Evolutionary conservation across 352 stramenopile genomes (phyloP).

Genomic region (Phytopythium cucurbitacearum): DNA sequence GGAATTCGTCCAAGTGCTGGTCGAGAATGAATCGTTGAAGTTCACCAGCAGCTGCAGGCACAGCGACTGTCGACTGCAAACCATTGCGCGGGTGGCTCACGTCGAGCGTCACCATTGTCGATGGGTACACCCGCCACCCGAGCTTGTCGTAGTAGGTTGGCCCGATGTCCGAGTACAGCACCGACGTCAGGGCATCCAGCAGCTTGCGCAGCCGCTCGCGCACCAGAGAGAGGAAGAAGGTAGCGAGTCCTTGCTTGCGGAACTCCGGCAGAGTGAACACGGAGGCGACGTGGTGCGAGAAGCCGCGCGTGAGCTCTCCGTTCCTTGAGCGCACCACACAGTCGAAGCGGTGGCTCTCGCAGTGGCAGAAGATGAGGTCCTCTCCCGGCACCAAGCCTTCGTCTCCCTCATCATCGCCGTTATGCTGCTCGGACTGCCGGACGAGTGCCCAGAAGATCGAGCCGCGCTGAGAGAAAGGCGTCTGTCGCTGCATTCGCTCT

Average conservation of each 20-base stretch:
- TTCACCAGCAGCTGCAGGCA: not conserved
- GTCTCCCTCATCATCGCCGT: constrained; percentile 14
- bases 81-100: constrained; percentile 12
- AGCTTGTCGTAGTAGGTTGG: constrained; percentile 45
- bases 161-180: constrained; percentile 54
- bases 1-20: constrained; percentile 24
- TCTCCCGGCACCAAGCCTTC: constrained; percentile 11
- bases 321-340: constrained; percentile 23
- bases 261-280: constrained; percentile 50
- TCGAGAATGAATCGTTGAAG: constrained; percentile 24
- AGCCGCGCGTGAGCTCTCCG: constrained; percentile 28
- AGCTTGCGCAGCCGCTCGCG: constrained; percentile 20
- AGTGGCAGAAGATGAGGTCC: constrained; percentile 38
- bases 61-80: not conserved
- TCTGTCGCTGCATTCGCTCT: constrained; percentile 36
- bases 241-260: constrained; percentile 33
- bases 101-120: constrained; percentile 25
- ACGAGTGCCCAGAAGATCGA: constrained; percentile 61
- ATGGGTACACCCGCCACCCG: constrained; percentile 42
- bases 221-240: constrained; percentile 34
- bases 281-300: constrained; percentile 47
- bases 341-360: constrained; percentile 46
- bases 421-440: constrained; percentile 13
- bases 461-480: constrained; percentile 29
- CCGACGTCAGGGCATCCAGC: constrained; percentile 23